These are phyloP conservation scores for Plasmodium ovale DNA, from an alignment of 169 alveolate species.

Conservation along the genomic window DNA sequence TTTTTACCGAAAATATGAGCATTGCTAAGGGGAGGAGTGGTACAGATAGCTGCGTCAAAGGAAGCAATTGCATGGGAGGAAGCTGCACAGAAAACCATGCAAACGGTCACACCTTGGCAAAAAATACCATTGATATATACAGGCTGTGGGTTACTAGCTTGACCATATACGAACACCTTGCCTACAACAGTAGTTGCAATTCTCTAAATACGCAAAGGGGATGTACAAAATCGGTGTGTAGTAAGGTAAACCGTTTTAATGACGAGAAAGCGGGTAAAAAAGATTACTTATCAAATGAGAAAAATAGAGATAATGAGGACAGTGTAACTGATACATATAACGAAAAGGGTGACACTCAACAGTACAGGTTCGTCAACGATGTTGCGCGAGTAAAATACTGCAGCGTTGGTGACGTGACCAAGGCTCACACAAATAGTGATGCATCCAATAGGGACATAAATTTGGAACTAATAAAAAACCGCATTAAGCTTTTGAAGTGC, in stretches of 20 bases:
- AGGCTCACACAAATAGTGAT: neutral
- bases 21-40: neutral
- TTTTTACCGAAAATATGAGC: slow-evolving; percentile 62
- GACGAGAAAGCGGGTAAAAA: neutral
- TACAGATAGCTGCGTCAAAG: neutral
- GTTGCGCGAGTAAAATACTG: neutral
- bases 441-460: neutral
- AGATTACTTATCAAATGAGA: neutral
- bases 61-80: neutral
- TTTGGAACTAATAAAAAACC: slow-evolving; percentile 57
- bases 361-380: neutral
- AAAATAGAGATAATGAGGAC: neutral
- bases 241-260: neutral
- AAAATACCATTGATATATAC: slow-evolving; percentile 24
- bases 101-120: neutral
- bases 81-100: neutral
- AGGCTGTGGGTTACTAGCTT: slow-evolving; percentile 2
- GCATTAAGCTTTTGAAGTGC: slow-evolving; percentile 52
- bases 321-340: neutral
- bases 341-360: neutral
- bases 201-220: neutral
- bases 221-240: neutral
- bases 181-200: neutral
- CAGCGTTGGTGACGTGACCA: neutral
- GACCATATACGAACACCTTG: neutral